Evolutionary conservation across 495 filamentous ascomycete species (phyloP), one percentile per base, ranked within the genome.

Genomic region (Tuber calosporum): DNA sequence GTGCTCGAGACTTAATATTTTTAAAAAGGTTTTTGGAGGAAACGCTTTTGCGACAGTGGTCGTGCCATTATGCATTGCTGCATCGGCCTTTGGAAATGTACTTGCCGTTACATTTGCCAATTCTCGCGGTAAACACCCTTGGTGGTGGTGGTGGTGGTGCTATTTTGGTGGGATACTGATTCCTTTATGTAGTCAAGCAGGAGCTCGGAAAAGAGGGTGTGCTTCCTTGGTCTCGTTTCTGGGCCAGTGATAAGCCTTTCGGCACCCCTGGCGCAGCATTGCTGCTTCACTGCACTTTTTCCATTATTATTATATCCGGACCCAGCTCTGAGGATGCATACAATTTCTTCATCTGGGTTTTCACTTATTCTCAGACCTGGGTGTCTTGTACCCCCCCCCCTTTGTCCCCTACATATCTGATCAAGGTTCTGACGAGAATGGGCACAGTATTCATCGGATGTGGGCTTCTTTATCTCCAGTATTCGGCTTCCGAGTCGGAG

Each of bases 201-300:
- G 88, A 90, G 81, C 84, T 90, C 34, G 89, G 87, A 40, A 88
- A 89, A 72, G 88, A 90, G 80, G 89, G 88, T 45, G 82, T 90
- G 58, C 82, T 91, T 58, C 89, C 89, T 20, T 89, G 87, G 70
- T 89, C 88, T 9, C 85, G 84, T 34, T 74, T 90, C 80, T 91
- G 86, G 86, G 89, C 89, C 4, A 89, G 87, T 76, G 89, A 90
- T 82, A 85, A 85, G 77, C 89, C 89, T 1, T 88, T 86, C 73
- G 87, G 89, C 70, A 84, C 83, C 39, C 85, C 85, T 0, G 82
- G 79, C 13, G 80, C 81, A 4, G 83, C 85, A 34, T 74, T 86
- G 11, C 69, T 83, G 30, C 78, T 86, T 17, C 85, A 86, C 71
- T 84, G 84, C 81, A 20, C 81, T 19, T 82, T 82, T 72, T 82